Evolutionary conservation across 306 rosid genomes (phyloP), one percentile per base, ranked within the genome.

Genomic region (Casuarina cunninghamiana): DNA sequence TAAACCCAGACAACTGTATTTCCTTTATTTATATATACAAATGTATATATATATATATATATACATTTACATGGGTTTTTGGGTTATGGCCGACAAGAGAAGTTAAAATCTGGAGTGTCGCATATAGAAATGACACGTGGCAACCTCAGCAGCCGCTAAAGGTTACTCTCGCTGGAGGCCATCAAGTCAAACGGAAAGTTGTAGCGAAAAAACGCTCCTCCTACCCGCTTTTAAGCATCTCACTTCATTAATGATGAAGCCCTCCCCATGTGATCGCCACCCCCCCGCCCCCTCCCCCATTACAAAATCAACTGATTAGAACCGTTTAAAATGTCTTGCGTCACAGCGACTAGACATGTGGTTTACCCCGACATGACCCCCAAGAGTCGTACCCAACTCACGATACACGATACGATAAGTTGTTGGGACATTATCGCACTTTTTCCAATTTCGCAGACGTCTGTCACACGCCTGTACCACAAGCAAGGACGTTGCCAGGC

Each of bases 291-390:
- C 32, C 69, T 62, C 63, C 82, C 87, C 83, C 87, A 85, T 84
- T 82, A 88, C 91, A 89, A 90, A 92, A 82, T 74, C 68, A 71
- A 77, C 83, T 87, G 89, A 90, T 87, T 88, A 80, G 84, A 88
- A 87, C 91, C 93, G 89, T 85, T 86, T 92, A 82, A 82, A 82
- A 83, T 86, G 91, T 86, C 85, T 71, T 87, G 84, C 88, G 89
- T 86, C 96, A 82, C 85, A 46, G 53, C 71, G 88, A 92, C 87
- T 75, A 78, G 91, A 92, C 93, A 73, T 84, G 83, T 57, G 71
- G 38, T 67, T 81, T 80, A 78, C 79, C 58, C 73, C 83, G 86
- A 81, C 53, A 74, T 60, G 82, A 78, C 44, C 49, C 55, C 61
- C 70, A 46, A 67, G 16, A 17, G 17, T 9, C 46, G 12, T 6